Conservation (phyloP, 768 basidiomycete species). For the Tricholoma bakamatsutake region DNA sequence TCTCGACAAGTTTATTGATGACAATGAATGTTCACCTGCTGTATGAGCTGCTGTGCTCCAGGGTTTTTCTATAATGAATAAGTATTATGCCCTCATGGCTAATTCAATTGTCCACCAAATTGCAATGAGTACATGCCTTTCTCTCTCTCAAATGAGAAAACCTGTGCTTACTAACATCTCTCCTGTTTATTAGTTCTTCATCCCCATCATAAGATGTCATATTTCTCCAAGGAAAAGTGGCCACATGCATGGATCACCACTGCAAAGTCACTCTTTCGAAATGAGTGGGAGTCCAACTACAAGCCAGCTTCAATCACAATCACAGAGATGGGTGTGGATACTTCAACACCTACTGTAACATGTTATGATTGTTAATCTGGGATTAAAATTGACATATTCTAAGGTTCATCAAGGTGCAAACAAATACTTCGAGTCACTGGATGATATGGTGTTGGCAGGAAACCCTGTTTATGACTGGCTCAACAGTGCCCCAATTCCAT, state of each 20-base stretch:
- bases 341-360: too few species aligned
- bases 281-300: conserved; percentile 15
- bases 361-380: too few species aligned
- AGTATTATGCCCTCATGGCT: conserved; percentile 23
- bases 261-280: conserved; percentile 12
- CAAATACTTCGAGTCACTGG: too few species aligned
- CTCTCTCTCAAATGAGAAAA: too few species aligned
- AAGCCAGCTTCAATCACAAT: too few species aligned
- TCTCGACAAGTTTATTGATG: conserved; percentile 14
- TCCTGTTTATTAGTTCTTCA: conserved; percentile 19
- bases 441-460: too few species aligned
- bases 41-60: conserved; percentile 17
- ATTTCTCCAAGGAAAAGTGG: conserved; percentile 20
- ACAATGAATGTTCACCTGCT: too few species aligned
- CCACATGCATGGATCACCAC: conserved; percentile 20
- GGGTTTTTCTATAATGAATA: conserved; percentile 18
- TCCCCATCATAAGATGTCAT: conserved; percentile 19
- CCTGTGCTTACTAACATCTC: too few species aligned
- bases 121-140: conserved; percentile 19
- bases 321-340: too few species aligned
- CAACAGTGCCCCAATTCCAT: conserved; percentile 1
- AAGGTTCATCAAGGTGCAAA: too few species aligned
- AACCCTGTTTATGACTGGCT: conserved; percentile 15
- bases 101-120: conserved; percentile 19
- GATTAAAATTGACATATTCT: too few species aligned